Percentiles rank a stretch among this genome's conserved stretches.
Evolutionary conservation across 148 eudicot genomes (phyloP).

Genomic region (Hydrangea macrophylla): DNA sequence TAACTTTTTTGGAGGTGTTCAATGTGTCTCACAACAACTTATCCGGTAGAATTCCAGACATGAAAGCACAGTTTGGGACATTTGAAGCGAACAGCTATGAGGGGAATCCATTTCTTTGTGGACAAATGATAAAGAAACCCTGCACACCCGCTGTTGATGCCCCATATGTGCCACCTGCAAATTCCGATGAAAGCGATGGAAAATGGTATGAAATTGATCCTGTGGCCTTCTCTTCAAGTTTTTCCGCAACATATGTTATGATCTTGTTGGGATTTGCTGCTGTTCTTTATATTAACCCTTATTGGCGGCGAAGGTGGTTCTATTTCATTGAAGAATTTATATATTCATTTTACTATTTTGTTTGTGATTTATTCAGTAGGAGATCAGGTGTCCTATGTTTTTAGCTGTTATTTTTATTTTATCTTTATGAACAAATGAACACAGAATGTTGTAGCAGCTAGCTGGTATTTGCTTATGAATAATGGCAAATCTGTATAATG

Average conservation of each 20-base stretch:
- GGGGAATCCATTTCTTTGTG: background rate
- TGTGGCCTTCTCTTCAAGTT: background rate
- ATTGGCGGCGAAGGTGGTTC: too few species aligned
- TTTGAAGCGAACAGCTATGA: background rate
- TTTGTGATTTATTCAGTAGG: too few species aligned
- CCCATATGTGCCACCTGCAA: background rate
- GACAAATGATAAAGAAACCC: background rate
- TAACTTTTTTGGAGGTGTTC: background rate
- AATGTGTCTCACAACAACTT: too few species aligned
- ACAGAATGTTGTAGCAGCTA: too few species aligned
- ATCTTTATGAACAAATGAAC: too few species aligned
- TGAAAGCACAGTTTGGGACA: background rate
- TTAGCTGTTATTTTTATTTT: too few species aligned
- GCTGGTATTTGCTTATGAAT: too few species aligned
- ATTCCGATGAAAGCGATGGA: background rate
- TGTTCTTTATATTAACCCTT: too few species aligned
- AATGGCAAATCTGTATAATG: too few species aligned
- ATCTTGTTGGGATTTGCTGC: too few species aligned
- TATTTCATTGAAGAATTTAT: too few species aligned
- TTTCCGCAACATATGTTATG: background rate
- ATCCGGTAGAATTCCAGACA: background rate
- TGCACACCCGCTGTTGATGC: background rate
- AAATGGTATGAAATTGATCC: constrained; percentile 2
- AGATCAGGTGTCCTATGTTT: background rate
- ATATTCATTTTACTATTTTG: too few species aligned